Conservation (phyloP, 306 rosid species). For the Nissolia schottii region DNA sequence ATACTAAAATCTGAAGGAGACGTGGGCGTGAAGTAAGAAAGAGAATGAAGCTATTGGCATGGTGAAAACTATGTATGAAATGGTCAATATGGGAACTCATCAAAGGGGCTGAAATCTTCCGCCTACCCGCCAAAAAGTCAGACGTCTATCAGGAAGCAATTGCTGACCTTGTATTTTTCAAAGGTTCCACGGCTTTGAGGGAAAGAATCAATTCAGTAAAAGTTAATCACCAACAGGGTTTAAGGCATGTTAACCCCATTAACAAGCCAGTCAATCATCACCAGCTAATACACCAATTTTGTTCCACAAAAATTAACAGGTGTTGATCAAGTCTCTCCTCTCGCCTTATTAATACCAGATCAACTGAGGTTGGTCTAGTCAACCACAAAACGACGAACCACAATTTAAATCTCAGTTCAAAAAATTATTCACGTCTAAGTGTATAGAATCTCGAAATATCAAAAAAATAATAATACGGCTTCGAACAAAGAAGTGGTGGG, state of each 20-base stretch:
- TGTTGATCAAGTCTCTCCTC: neutral
- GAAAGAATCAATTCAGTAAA: neutral
- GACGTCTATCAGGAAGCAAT: neutral
- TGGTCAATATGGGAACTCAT: conserved; percentile 5
- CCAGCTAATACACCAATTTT: neutral
- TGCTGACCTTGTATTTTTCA: neutral
- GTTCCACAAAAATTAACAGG: neutral
- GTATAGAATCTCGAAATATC: too few relatives aligned
- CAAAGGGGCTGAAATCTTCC: neutral
- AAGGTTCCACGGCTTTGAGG: neutral
- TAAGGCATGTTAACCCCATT: neutral
- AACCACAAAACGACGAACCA: too few relatives aligned
- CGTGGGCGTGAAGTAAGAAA: neutral
- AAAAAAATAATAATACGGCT: too few relatives aligned
- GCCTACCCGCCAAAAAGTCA: conserved; percentile 22
- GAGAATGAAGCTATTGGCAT: neutral
- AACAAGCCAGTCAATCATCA: neutral
- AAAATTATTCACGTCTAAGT: too few relatives aligned
- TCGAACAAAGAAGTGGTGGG: too few relatives aligned
- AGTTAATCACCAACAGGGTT: neutral
- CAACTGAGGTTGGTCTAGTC: too few relatives aligned
- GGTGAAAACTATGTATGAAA: neutral
- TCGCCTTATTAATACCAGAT: neutral
- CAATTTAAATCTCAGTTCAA: too few relatives aligned
- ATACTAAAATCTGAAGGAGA: neutral